Base-by-base conservation (phyloP, 2,329 filamentous ascomycete species). In the Penicillium crustosum region DNA sequence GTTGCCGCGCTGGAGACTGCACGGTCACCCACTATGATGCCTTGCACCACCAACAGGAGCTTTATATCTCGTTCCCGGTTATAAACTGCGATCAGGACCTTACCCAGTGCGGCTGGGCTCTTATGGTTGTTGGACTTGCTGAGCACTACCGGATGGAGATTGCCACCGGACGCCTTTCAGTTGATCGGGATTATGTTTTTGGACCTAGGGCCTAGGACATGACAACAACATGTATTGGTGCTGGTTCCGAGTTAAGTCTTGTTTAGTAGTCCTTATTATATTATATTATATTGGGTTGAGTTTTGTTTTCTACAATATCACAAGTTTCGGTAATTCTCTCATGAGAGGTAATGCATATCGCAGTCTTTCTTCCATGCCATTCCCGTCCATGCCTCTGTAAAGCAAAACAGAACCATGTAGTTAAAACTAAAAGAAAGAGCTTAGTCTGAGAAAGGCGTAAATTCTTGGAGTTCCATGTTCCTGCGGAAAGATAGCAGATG, bases 61-160 rank as follows among this genome's bases (percentile, higher is more conserved):
- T 43, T 27, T 43, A 13, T 17, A 17, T 52, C 27, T 52, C 49
- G 39, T 33, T 52, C 13, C 49, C 49, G 1, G 49, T 44, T 35
- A 43, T 52, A 13, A 52, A 52, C 15, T 15, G 6, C 5, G 49
- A 52, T 9, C 3, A 19, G 8, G n/a, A 25, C 3, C 27, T 41
- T 17, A 8, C 25, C 17, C 6, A 12, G 13, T 31, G 4, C 1
- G 49, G 49, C 3, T 44, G 49, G 49, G 4, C 25, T 35, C 3
- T 21, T 15, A 8, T 25, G 1, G 39, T 42, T 15, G 19, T 43
- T 9, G 17, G 19, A 19, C 29, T 33, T 25, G 49, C 29, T 35
- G 38, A 52, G 49, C 38, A 44, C 29, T 52, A 52, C 6, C 27
- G 19, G 19, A 17, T 19, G 39, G 49, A 52, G 29, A 52, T 52